Base-by-base conservation (phyloP, 352 stramenopile species). In the Pythium myriotylum region DNA sequence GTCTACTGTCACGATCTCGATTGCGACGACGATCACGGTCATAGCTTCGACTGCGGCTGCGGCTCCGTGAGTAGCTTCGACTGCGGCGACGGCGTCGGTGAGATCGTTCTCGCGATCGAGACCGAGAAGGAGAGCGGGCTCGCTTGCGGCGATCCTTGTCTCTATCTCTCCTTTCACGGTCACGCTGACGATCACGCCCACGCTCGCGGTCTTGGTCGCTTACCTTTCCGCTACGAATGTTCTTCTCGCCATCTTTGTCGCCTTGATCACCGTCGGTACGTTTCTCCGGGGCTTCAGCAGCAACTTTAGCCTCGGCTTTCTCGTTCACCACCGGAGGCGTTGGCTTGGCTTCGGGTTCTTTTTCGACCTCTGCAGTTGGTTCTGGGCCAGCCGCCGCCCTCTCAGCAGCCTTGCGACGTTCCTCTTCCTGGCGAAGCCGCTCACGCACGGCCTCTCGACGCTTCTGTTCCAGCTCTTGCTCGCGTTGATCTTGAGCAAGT, bases 401-500 rank as follows among this genome's bases (percentile, higher is more conserved):
- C 13, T 70, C 47, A 3, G 54, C 37, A n/a, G 24, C 29, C 32
- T 67, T 65, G 14, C 33, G 48, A 16, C 40, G 26, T 24, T 75
- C 53, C 47, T 53, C 52, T 16, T 61, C 54, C 24, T 33, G 41
- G 9, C 61, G 70, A 19, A 79, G 23, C 4, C 54, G 55, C 26
- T 81, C 67, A 9, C 67, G 62, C n/a, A 73, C 53, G 19, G 68
- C 60, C 19, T 75, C 63, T 2, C 58, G 54, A 1, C 69, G 68
- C 54, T 74, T 73, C 2, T 68, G 55, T 35, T 80, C 68, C 16
- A 69, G 32, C 24, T 78, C 66, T 45, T 67, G 68, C 17, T 79
- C 68, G 2, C 74, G 74, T 39, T 80, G 61, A 27, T 78, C 60
- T 62, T 83, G 68, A n/a, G 71, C 65, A 37, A 74, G 20, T 5